These are phyloP conservation scores for Ascosphaera aggregata DNA, from an alignment of 2,329 filamentous ascomycete genomes.

Conservation along the genomic window DNA sequence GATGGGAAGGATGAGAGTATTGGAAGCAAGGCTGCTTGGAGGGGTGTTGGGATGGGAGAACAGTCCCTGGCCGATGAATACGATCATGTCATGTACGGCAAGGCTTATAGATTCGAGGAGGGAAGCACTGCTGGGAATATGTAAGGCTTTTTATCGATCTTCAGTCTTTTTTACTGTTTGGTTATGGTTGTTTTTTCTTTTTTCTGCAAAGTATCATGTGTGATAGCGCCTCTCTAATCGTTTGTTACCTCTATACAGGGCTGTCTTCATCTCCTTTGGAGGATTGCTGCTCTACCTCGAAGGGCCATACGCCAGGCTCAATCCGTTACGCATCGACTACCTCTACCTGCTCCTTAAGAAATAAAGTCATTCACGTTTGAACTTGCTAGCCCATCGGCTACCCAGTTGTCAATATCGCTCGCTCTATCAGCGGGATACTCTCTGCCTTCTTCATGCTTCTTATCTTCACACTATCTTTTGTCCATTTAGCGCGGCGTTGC, in stretches of 20 bases:
- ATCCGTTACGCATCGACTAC: constrained; percentile 73
- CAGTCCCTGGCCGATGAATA: constrained; percentile 30
- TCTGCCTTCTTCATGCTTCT: background rate
- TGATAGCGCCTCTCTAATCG: constrained; percentile 9
- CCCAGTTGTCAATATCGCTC: no score
- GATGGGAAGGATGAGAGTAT: constrained; percentile 58
- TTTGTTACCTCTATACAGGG: constrained; percentile 29
- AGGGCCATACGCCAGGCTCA: constrained; percentile 90
- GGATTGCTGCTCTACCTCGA: constrained; percentile 76
- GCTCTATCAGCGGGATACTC: background rate
- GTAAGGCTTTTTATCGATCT: constrained; percentile 29
- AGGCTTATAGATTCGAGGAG: constrained; percentile 28
- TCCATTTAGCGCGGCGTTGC: constrained; percentile 19
- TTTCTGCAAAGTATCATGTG: no score
- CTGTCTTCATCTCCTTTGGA: constrained; percentile 85
- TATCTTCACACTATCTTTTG: background rate
- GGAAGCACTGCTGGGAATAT: constrained; percentile 51
- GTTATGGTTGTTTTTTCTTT: no score
- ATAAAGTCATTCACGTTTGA: constrained; percentile 18
- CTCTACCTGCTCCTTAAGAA: constrained; percentile 90
- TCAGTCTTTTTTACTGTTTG: background rate
- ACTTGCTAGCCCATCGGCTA: no score
- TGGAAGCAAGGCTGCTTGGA: constrained; percentile 44
- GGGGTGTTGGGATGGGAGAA: constrained; percentile 38
- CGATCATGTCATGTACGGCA: constrained; percentile 28